Evolutionary conservation across 2,329 filamentous ascomycete genomes (phyloP).

Genomic region (Hypoxylon sp.): DNA sequence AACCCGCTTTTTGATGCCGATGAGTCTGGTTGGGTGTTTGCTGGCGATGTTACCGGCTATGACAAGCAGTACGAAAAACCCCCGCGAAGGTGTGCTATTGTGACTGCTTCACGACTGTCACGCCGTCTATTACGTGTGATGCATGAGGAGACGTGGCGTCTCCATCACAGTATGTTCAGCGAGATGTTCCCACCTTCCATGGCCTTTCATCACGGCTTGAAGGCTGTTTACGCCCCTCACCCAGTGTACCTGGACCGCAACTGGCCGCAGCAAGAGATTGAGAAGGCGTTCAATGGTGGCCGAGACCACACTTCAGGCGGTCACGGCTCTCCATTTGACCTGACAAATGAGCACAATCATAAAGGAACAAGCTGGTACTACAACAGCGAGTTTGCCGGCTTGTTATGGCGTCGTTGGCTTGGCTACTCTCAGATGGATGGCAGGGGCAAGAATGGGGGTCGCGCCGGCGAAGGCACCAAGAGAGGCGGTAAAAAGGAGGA

Average conservation of each 20-base stretch:
- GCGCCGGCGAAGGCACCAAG: conserved; percentile 60
- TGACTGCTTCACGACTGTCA: conserved; percentile 77
- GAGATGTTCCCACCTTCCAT: conserved; percentile 83
- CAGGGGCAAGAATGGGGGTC: conserved; percentile 62
- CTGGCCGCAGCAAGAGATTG: conserved; percentile 77
- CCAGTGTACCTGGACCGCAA: conserved; percentile 82
- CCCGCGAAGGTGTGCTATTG: conserved; percentile 77
- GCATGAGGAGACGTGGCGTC: conserved; percentile 78
- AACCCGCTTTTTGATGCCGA: conserved; percentile 81
- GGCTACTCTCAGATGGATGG: conserved; percentile 68
- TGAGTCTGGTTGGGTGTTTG: conserved; percentile 79
- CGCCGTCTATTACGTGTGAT: conserved; percentile 75
- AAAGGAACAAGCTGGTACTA: conserved; percentile 88
- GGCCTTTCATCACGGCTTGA: conserved; percentile 81
- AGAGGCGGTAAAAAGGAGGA: conserved; percentile 67
- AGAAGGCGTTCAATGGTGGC: conserved; percentile 83
- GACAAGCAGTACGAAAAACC: conserved; percentile 64
- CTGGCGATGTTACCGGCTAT: conserved; percentile 78
- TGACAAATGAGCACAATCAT: conserved; percentile 84
- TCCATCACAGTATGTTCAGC: conserved; percentile 79
- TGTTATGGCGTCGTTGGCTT: conserved; percentile 85
- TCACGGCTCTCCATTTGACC: conserved; percentile 74
- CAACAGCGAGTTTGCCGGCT: conserved; percentile 79
- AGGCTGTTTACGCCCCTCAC: conserved; percentile 84
- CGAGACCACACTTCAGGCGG: conserved; percentile 75